These are phyloP conservation scores for Pontederia crassipes DNA, from an alignment of 176 grass and related monocot species.

Conservation along the genomic window DNA sequence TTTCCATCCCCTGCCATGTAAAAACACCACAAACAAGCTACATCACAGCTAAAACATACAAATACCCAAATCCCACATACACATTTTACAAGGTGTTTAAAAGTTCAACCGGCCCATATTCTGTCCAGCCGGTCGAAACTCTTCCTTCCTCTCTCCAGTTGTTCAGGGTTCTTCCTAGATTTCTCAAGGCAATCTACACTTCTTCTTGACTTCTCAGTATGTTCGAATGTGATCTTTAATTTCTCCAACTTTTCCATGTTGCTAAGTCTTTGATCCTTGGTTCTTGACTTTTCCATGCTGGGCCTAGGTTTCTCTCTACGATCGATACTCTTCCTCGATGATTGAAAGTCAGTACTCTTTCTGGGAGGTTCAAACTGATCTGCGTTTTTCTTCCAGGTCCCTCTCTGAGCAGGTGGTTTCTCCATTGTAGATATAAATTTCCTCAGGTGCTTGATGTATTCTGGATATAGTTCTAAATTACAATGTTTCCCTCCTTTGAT, in stretches of 20 bases:
- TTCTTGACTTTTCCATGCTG: slow-evolving; percentile 37
- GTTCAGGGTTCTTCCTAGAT: slow-evolving; percentile 50
- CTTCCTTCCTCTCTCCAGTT: slow-evolving; percentile 55
- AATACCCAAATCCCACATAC: slow-evolving; percentile 30
- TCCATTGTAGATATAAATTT: slow-evolving; percentile 63
- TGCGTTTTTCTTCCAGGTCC: slow-evolving; percentile 40
- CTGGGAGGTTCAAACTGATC: slow-evolving; percentile 52
- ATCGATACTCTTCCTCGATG: slow-evolving; percentile 49
- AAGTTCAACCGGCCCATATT: slow-evolving; percentile 59
- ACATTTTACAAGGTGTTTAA: slow-evolving; percentile 30
- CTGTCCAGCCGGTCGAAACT: slow-evolving; percentile 80
- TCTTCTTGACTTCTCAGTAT: slow-evolving; percentile 73
- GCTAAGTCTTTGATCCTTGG: slow-evolving; percentile 50
- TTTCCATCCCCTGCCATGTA: slow-evolving; percentile 12
- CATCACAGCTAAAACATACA: slow-evolving; percentile 31
- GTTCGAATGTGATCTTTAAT: slow-evolving; percentile 52
- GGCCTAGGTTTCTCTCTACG: slow-evolving; percentile 45
- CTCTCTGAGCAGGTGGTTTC: slow-evolving; percentile 49
- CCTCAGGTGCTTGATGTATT: slow-evolving; percentile 68
- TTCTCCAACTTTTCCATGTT: slow-evolving; percentile 66
- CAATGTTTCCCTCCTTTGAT: slow-evolving; percentile 83
- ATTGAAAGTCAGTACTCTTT: slow-evolving; percentile 53
- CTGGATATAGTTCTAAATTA: slow-evolving; percentile 82
- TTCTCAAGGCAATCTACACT: slow-evolving; percentile 64
- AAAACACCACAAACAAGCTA: slow-evolving; percentile 24